Evolutionary conservation across 2,329 filamentous ascomycete species (phyloP).

Genomic region (Nothopassalora personata): DNA sequence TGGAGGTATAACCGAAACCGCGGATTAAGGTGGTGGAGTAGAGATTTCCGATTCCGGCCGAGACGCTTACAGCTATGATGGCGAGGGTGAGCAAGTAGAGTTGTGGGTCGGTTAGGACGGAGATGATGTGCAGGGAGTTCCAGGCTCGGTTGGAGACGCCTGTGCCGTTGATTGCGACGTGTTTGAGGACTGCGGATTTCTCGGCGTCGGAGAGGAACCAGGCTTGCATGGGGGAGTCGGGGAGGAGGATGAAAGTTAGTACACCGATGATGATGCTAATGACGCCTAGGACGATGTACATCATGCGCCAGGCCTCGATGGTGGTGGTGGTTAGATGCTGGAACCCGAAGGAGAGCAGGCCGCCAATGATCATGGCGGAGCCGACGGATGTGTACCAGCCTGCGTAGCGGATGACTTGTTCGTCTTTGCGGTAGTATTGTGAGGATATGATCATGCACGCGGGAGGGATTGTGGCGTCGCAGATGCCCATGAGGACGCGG

Average conservation of each 20-base stretch:
- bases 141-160: slow-evolving; percentile 35
- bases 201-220: slow-evolving; percentile 24
- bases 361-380: slow-evolving; percentile 51
- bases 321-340: slow-evolving; percentile 36
- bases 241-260: slow-evolving; percentile 26
- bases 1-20: slow-evolving; percentile 28
- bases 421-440: slow-evolving; percentile 32
- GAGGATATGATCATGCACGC: slow-evolving; percentile 15
- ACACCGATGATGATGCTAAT: slow-evolving; percentile 38
- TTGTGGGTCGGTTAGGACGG: slow-evolving; percentile 51
- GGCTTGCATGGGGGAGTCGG: slow-evolving; percentile 29
- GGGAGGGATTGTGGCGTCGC: slow-evolving; percentile 11
- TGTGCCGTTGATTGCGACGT: slow-evolving; percentile 41
- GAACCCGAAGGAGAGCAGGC: slow-evolving; percentile 52
- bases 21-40: slow-evolving; percentile 32
- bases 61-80: slow-evolving; percentile 25
- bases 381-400: slow-evolving; percentile 63
- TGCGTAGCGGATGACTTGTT: slow-evolving; percentile 59
- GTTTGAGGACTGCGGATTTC: slow-evolving; percentile 44
- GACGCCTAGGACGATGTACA: slow-evolving; percentile 42
- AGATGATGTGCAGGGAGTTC: slow-evolving; percentile 48
- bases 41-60: slow-evolving; percentile 39
- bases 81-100: slow-evolving; percentile 31
- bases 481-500: slow-evolving; percentile 13
- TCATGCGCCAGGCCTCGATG: slow-evolving; percentile 16